phyloP scores from a whole-genome alignment of 73 alveolate genomes.

The Strombidium stylifer region DNA sequence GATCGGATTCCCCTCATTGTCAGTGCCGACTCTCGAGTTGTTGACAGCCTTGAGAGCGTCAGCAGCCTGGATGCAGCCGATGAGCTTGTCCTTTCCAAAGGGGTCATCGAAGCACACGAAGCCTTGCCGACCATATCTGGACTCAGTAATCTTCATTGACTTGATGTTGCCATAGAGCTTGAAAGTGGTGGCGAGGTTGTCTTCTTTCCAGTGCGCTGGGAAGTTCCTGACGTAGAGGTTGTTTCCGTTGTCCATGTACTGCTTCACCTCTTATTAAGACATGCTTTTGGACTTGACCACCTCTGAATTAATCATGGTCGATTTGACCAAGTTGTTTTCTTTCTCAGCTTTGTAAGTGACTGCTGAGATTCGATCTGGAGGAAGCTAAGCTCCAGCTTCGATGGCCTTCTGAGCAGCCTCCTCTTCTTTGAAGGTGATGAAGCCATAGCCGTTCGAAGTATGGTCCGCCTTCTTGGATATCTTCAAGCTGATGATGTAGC shows the following conservation, averaged over 20 bases:
- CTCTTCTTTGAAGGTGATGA: neutral
- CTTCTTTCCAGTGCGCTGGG: slow-evolving; percentile 54
- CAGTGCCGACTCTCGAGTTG: too few relatives aligned
- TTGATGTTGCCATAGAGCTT: slow-evolving; percentile 76
- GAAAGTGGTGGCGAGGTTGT: slow-evolving; percentile 55
- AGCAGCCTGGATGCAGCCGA: too few relatives aligned
- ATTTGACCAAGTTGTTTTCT: slow-evolving; percentile 10
- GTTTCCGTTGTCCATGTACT: slow-evolving; percentile 43
- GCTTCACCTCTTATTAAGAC: too few relatives aligned
- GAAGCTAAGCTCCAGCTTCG: too few relatives aligned
- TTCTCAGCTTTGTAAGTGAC: slow-evolving; percentile 9
- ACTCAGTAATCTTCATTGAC: slow-evolving; percentile 63
- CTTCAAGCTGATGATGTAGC: slow-evolving; percentile 41
- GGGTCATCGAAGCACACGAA: slow-evolving; percentile 76
- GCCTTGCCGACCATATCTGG: slow-evolving; percentile 73
- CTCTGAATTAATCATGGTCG: too few relatives aligned
- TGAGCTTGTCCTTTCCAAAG: too few relatives aligned
- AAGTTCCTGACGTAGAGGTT: slow-evolving; percentile 68
- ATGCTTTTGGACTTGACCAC: too few relatives aligned
- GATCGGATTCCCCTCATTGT: too few relatives aligned
- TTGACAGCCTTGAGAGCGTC: too few relatives aligned
- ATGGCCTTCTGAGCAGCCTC: neutral
- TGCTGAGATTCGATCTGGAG: too few relatives aligned
- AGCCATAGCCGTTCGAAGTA: slow-evolving; percentile 48
- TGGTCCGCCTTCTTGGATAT: slow-evolving; percentile 65